Evolutionary conservation across 2,329 filamentous ascomycete species (phyloP), one percentile per base, ranked within the genome.

Genomic region (Apiospora aurea): DNA sequence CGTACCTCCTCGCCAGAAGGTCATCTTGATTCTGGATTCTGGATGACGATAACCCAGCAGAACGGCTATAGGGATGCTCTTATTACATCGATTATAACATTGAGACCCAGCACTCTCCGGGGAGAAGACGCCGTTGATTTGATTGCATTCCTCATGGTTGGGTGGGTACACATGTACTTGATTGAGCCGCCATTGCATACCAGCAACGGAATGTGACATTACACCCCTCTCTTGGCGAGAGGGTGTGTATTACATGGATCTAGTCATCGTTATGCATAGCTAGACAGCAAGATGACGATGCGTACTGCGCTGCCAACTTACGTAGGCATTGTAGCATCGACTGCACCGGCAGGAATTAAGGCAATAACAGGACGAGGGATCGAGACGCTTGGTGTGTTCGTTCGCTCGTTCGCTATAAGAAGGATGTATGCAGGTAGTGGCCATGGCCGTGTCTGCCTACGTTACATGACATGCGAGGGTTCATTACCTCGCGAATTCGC

Each of bases 221-320:
- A 64, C 29, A 64, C 57, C 57, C 57, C 57, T 64, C 57, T 41
- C 57, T 64, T 41, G 29, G 57, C 57, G 34, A 38, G 34, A 64
- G 57, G 57, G 57, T 41, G 57, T 64, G 57, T 64, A 64, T 41
- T 41, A 24, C 57, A 64, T 64, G 57, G 57, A 64, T 64, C 57
- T 64, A 64, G 57, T 64, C n/a, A 41, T 41, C 18, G 41, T 64
- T 64, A 64, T 64, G 57, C 57, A 64, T 41, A 64, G 57, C 57
- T 64, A 64, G n/a, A 64, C 57, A 38, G 41, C 57, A 64, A 64
- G 29, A 64, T 64, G 57, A 64, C 57, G 57, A 64, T 64, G 57
- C 57, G 34, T 64, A 64, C 38, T 41, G 57, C 57, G 41, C 18
- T 41, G 57, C 57, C 57, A 64, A 64, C 57, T 13, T 64, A 64